Evolutionary conservation across 139 green algal species (phyloP), one percentile per base, ranked within the genome.

Genomic region (Nannochloris sp.): DNA sequence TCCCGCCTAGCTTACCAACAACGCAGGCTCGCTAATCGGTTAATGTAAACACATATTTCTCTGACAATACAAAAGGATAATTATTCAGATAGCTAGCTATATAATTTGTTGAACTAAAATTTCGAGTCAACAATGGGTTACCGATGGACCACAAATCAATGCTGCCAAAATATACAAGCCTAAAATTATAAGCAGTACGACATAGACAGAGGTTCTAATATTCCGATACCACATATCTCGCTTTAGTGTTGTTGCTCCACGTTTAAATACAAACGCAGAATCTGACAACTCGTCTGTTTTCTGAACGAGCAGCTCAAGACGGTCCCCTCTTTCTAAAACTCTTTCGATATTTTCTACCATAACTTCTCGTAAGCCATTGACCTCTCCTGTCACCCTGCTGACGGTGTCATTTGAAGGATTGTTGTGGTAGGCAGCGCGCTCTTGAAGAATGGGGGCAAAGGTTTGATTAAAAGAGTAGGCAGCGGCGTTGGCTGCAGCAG

Each of bases 281-380:
- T 77, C 67, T 31, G 84, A 73, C 45, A 90, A 68, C 3, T 84
- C 72, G 42, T 96, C 91, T 14, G 92, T 92, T 68, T 95, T 95
- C 75, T 97, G 81, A 32, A 97, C 90, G 54, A 98, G 78, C 67
- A 97, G 75, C 78, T 97, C 90, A 23, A 98, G 90, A 61, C 85
- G 78, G 71, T 97, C 89, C 1, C 92, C 92, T 3, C 92, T 77
- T 30, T 96, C 91, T 58, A 98, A 69, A 45, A 81, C 78, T 66
- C 81, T 89, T 13, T 96, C 89, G 39, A 96, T 95, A 76, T 96
- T 96, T 54, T 93, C 81, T 36, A 96, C 74, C 86, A 96, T 95
- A 38, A 96, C 82, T 35, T 86, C 83, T 71, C 89, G 88, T 15
- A 95, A 83, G 44, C 96, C 87, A 24, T 76, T 54, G 19, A 95